Conservation (phyloP, 148 eudicot species). For the Silene conica region DNA sequence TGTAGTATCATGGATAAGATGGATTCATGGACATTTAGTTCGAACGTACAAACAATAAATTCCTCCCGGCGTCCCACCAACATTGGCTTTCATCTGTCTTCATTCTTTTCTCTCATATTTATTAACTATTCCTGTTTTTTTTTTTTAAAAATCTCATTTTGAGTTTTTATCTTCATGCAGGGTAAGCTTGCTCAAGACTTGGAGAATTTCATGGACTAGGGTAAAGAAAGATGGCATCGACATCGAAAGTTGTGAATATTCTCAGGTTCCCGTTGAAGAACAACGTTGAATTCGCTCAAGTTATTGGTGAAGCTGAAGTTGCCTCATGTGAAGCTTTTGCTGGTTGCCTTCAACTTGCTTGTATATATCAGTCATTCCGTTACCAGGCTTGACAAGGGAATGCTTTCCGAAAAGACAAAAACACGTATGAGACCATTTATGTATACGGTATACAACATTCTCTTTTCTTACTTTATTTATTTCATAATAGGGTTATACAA, state of each 20-base stretch:
- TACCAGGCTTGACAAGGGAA: neutral
- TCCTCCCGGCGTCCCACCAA: neutral
- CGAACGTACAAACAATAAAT: neutral
- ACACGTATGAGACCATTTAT: neutral
- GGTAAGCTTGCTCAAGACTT: slow-evolving; percentile 62
- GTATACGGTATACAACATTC: neutral
- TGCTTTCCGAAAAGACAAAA: neutral
- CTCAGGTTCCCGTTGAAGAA: slow-evolving; percentile 53
- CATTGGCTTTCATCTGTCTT: neutral
- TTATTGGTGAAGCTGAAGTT: neutral
- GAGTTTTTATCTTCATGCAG: slow-evolving; percentile 31
- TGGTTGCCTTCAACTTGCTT: neutral
- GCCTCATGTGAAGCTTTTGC: neutral
- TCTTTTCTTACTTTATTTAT: neutral
- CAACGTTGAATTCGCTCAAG: slow-evolving; percentile 9
- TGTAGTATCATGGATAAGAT: neutral
- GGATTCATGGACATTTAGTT: neutral
- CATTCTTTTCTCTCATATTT: neutral
- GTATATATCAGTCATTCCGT: neutral
- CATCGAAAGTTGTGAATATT: slow-evolving; percentile 47
- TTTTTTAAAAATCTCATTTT: neutral
- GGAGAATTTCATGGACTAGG: slow-evolving; percentile 71
- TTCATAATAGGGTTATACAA: too few species aligned
- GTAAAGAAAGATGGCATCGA: slow-evolving; percentile 35
- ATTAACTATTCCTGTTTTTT: neutral